Conservation (phyloP, 2,329 filamentous ascomycete species). For the Cladophialophora carrionii region DNA sequence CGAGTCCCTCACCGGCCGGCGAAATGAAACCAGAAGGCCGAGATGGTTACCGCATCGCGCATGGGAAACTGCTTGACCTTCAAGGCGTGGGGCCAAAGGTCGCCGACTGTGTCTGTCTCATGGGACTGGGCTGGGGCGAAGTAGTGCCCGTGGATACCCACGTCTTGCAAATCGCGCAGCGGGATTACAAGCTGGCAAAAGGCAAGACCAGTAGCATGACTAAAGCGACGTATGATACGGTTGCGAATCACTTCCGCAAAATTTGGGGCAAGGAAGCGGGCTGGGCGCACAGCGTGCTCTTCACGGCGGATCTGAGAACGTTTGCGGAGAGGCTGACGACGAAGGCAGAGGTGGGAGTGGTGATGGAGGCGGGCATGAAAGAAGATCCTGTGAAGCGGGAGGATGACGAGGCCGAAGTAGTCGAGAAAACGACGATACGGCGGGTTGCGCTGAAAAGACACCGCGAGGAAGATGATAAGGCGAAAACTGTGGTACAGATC, state of each 20-base stretch:
- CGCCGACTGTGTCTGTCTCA: slow-evolving; percentile 92
- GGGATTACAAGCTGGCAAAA: slow-evolving; percentile 91
- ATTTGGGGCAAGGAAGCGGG: slow-evolving; percentile 94
- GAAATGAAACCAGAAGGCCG: slow-evolving; percentile 56
- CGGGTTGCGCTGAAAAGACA: slow-evolving; percentile 34
- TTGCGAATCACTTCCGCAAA: slow-evolving; percentile 84
- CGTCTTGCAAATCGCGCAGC: slow-evolving; percentile 96
- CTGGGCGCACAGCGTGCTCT: slow-evolving; percentile 96
- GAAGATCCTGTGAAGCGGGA: slow-evolving; percentile 42
- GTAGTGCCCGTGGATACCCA: slow-evolving; percentile 96
- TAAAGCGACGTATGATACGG: slow-evolving; percentile 83
- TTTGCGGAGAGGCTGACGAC: slow-evolving; percentile 70
- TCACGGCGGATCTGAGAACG: slow-evolving; percentile 85
- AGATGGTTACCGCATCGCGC: slow-evolving; percentile 75
- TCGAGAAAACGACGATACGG: slow-evolving; percentile 23
- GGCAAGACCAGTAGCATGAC: slow-evolving; percentile 82
- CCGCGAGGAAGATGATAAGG: slow-evolving; percentile 28
- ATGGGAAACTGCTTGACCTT: slow-evolving; percentile 75
- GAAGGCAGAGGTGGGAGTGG: slow-evolving; percentile 43
- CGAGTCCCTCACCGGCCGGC: slow-evolving; percentile 49
- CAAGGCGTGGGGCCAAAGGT: slow-evolving; percentile 96
- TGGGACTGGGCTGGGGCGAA: slow-evolving; percentile 95
- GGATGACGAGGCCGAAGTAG: slow-evolving; percentile 32
- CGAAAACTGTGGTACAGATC: slow-evolving; percentile 29
- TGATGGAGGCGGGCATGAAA: slow-evolving; percentile 41